Percentiles rank a stretch among this genome's conserved stretches.
These are phyloP conservation scores for Teratosphaeria gauchensis DNA, from an alignment of 2,329 filamentous ascomycete genomes.

Conservation along the genomic window DNA sequence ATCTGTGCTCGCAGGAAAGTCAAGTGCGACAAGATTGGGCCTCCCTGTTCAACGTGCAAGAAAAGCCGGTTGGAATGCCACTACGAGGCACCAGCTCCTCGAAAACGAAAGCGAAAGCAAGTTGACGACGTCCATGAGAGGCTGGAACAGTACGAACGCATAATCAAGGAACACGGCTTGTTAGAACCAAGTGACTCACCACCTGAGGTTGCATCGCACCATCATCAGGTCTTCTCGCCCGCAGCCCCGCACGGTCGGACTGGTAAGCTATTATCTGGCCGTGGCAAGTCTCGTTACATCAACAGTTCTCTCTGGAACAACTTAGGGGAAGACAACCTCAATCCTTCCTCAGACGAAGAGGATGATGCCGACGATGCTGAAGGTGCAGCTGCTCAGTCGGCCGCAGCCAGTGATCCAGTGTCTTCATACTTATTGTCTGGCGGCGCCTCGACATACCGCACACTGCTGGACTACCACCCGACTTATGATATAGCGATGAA, in stretches of 20 bases:
- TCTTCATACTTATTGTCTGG: slow-evolving; percentile 17
- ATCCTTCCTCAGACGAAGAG: slow-evolving; percentile 18
- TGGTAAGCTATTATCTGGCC: slow-evolving; percentile 19
- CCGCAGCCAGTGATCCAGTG: slow-evolving; percentile 13
- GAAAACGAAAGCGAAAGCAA: slow-evolving; percentile 30
- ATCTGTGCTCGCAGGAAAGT: slow-evolving; percentile 31
- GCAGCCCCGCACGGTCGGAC: neutral
- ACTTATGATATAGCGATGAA: slow-evolving; percentile 46
- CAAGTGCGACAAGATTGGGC: slow-evolving; percentile 29
- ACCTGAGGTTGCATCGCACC: neutral
- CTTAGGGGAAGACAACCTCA: slow-evolving; percentile 20
- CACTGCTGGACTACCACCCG: slow-evolving; percentile 38
- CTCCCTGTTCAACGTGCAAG: slow-evolving; percentile 27
- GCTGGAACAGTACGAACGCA: slow-evolving; percentile 32
- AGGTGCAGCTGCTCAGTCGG: neutral
- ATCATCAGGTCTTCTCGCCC: neutral
- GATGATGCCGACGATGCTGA: slow-evolving; percentile 22
- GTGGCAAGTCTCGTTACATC: slow-evolving; percentile 35
- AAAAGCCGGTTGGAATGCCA: slow-evolving; percentile 29
- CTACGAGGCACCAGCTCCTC: slow-evolving; percentile 32
- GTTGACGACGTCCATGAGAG: slow-evolving; percentile 26
- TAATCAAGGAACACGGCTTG: slow-evolving; percentile 29
- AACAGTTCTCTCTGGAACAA: slow-evolving; percentile 27
- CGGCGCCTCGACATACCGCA: slow-evolving; percentile 4
- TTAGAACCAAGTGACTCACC: slow-evolving; percentile 10